Base-by-base conservation (phyloP, 805 yeast genomes). In the Metschnikowia hibisci region DNA sequence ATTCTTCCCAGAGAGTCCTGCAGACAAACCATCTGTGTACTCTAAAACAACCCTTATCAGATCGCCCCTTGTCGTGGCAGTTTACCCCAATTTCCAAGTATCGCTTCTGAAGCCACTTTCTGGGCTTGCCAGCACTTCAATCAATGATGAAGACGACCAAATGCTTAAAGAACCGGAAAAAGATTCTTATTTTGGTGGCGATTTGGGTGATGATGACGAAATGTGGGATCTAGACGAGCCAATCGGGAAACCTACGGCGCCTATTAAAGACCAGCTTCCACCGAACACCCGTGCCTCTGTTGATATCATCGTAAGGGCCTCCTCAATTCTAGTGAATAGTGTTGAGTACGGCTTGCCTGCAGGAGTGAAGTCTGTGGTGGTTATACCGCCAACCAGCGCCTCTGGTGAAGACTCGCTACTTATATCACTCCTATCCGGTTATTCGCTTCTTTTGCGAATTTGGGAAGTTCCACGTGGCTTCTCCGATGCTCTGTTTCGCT, bases 391-490 rank as follows among this genome's bases (percentile, higher is more conserved):
- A 23, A 42, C 63, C 2, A 20, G 26, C n/a, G 14, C 37, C 23
- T n/a, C 22, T 3, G 41, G 35, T 4, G 74, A 64, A 35, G 78
- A 75, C 47, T 61, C 69, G 1, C 51, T 75, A 10, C 39, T 73
- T 6, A 31, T 75, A 0, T 59, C 75, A 0, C 51, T 74, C 4
- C 53, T 60, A 13, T 68, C 77, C 1, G 77, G 74, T 1, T 67
- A 60, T 40, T 38, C 73, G 4, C 51, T 74, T 4, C 54, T 74
- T 3, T 55, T 75, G 3, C 55, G 74, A 16, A 50, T 75, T 22
- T 72, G 62, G 54, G 51, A 50, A 20, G 69, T 69, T 4, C 71
- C 73, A 2, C 48, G 65, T 20, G 27, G 48, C 10, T 57, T 55
- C 35, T 48, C 51, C 14, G 71, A 64, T 33, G 52, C 60, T 3